Evolutionary conservation across 805 yeast genomes (phyloP), one percentile per base, ranked within the genome.

Genomic region (Lipomyces sp.): DNA sequence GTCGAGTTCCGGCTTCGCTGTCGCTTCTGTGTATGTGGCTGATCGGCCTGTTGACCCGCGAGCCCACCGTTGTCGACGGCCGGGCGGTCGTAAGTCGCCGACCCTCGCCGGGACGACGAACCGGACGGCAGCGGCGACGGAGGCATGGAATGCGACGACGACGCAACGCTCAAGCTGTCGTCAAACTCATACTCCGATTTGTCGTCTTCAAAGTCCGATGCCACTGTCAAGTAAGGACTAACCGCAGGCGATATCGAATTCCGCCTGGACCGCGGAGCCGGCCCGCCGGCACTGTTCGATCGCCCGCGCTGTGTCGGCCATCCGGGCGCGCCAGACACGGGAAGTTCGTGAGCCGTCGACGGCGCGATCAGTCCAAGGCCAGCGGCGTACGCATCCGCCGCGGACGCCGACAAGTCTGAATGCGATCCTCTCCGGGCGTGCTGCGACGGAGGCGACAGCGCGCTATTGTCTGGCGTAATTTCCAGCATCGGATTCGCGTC

Each of bases 21-120:
- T n/a, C n/a, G n/a, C 55, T 83, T 84, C 60, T 84, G 88, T 5
- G 77, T 72, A 22, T 86, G 68, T 63, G 77, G 77, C 41, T 78
- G 72, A 2, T 77, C 64, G 37, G 73, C 75, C 26, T 73, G 71
- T 0, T 86, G 81, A 10, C 81, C 72, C 1, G 88, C 88, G 47
- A 84, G 68, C 60, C 81, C 87, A 19, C 82, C 68, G 73, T 83
- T 77, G n/a, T n/a, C n/a, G n/a, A n/a, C n/a, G n/a, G n/a, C n/a
- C n/a, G n/a, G n/a, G n/a, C n/a, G n/a, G n/a, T n/a, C n/a, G n/a
- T n/a, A n/a, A n/a, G n/a, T n/a, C n/a, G n/a, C n/a, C n/a, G n/a
- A n/a, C n/a, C n/a, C n/a, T n/a, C n/a, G n/a, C n/a, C n/a, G n/a
- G n/a, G n/a, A n/a, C n/a, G n/a, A n/a, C n/a, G n/a, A n/a, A n/a